Evolutionary conservation across 2,329 filamentous ascomycete genomes (phyloP), one percentile per base, ranked within the genome.

Genomic region (Trichoderma sp.): DNA sequence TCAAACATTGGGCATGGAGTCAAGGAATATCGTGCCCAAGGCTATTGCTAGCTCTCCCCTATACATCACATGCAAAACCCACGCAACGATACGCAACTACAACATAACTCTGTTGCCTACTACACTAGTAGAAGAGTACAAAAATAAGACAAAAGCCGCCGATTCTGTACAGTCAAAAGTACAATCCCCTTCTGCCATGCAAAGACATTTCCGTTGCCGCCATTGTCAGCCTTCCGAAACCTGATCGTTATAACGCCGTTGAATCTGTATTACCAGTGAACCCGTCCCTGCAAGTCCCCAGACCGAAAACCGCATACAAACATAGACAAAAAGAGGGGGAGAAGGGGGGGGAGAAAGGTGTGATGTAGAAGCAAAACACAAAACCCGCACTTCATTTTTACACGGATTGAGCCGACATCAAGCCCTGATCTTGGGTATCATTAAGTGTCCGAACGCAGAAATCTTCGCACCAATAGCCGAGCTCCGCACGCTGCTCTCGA

Each of bases 391-490:
- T 54, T 68, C 65, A 68, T 57, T 39, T 69, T 67, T 68, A 67
- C 65, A 63, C 61, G 61, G 10, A 39, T 39, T 4, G 68, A 73
- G 67, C 68, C 71, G 65, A 71, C 67, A 67, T 67, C 69, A 69
- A 67, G 45, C 55, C 55, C 54, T 55, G 26, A 70, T 72, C 55
- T 66, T 70, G 77, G 77, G 77, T 78, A 78, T 78, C 77, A 77
- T 61, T 71, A 75, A 72, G 34, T 73, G 73, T 76, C 70, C 67
- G 70, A 74, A 70, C 68, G 69, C 70, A 69, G 70, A 65, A 70
- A 65, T 65, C 59, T 57, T 64, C 57, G 61, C 43, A 51, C 30
- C 57, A 14, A 62, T 55, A 65, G 55, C 62, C 61, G 41, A 51
- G 34, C 28, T 57, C 41, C 21, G 54, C 17, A 21, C n/a, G 39